A percentile compares a stretch with the other conserved stretches of the same genome.
These are phyloP conservation scores for Ascoidea rubescens DNA, from an alignment of 805 yeast species.

Conservation along the genomic window DNA sequence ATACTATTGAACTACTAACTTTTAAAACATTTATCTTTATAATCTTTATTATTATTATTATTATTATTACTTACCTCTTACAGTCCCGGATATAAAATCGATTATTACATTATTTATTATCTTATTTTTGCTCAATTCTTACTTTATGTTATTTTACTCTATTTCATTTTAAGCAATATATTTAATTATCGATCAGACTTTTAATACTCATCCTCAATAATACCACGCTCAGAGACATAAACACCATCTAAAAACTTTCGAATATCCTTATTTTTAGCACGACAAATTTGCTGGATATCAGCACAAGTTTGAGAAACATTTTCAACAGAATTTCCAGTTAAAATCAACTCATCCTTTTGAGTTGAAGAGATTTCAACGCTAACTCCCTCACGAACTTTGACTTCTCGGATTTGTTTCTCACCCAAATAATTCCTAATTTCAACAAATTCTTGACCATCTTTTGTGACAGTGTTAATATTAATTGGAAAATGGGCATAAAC, in stretches of 20 bases:
- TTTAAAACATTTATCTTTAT: not conserved
- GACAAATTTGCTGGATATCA: conserved; percentile 93
- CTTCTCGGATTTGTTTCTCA: conserved; percentile 92
- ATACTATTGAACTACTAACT: conserved; percentile 5
- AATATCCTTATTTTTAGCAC: conserved; percentile 99
- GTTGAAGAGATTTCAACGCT: conserved; percentile 62
- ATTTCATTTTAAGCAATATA: not conserved
- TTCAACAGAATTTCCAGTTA: conserved; percentile 93
- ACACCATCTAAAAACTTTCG: conserved; percentile 99
- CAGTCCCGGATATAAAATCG: not conserved
- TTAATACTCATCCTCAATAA: conserved; percentile 46
- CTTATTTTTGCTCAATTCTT: no score
- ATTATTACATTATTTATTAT: not conserved
- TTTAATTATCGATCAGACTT: not conserved
- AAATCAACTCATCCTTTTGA: conserved; percentile 89
- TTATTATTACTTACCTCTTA: conserved; percentile 6
- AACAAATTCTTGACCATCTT: conserved; percentile 58
- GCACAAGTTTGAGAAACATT: conserved; percentile 98
- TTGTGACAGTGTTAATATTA: conserved; percentile 83
- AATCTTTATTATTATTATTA: not conserved
- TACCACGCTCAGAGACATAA: conserved; percentile 94
- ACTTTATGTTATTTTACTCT: no score
- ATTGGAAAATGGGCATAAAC: conserved; percentile 99
- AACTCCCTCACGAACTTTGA: conserved; percentile 84
- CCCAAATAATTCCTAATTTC: conserved; percentile 99